Evolutionary conservation across 2,329 filamentous ascomycete genomes (phyloP), one percentile per base, ranked within the genome.

Genomic region (Penicillium sp.): DNA sequence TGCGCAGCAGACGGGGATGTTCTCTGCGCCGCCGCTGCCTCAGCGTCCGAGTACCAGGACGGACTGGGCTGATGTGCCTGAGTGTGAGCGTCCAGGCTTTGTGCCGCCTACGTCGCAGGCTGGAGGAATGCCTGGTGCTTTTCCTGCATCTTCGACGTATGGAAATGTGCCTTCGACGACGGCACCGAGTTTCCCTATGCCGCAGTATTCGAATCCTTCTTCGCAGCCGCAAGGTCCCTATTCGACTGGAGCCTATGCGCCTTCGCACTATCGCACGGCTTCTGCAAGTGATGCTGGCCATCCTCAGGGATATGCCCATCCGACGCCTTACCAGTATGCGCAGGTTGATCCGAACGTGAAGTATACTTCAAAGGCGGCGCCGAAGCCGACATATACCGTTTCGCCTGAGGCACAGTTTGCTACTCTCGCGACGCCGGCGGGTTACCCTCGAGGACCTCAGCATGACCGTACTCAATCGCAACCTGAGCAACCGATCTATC

Each of bases 1-100:
- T 62, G 67, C 70, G 13, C 64, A 72, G 49, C 68, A 70, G 3
- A 16, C 56, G 19, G 14, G 26, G 14, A 26, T 26, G 21, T 26
- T 49, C 7, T 49, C 47, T 39, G 35, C 35, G 35, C 39, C 39
- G 39, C 59, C 60, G 10, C 48, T 56, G 21, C 44, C 53, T 19
- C 37, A 57, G 10, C 52, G 64, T 9, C 61, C 65, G 10, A 44
- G 55, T 21, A 56, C 62, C 4, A 65, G 56, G 49, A 63, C 62
- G 9, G 70, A 73, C 44, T 77, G 75, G 75, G 71, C 72, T 21
- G 62, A 73, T 21, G 65, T 77, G 11, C 74, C 75, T 3, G 74
- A 74, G 51, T 73, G 73, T 49, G 73, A 76, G 62, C 71, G 71
- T 24, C 74, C 75, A 14, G 75, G 73, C 1, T 78, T 73, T 56